Percentiles rank a stretch among this genome's conserved stretches.
phyloP scores from a whole-genome alignment of 371 early-diverging fungal genomes.

The Apophysomyces sp. region DNA sequence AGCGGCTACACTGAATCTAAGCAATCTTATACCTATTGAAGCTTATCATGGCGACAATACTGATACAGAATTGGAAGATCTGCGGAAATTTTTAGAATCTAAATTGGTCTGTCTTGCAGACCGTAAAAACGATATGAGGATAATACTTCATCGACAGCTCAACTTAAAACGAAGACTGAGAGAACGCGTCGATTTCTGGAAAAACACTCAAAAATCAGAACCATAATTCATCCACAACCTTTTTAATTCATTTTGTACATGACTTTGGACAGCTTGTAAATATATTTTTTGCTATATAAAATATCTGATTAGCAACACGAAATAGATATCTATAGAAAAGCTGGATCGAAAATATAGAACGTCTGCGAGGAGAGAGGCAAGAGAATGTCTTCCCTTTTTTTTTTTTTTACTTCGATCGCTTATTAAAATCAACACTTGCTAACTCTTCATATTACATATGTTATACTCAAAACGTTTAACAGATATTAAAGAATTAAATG shows the following conservation, averaged over 20 bases:
- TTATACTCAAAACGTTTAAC: no score
- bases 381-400: no score
- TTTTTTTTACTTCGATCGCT: no score
- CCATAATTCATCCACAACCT: not conserved
- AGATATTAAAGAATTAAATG: no score
- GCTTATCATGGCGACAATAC: constrained; percentile 35
- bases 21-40: constrained; percentile 49
- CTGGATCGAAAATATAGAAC: no score
- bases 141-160: constrained; percentile 41
- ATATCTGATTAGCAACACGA: no score
- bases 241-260: not conserved
- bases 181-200: constrained; percentile 40
- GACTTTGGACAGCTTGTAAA: not conserved
- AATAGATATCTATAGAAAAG: no score
- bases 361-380: no score
- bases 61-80: constrained; percentile 33
- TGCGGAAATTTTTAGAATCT: constrained; percentile 38
- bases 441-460: no score
- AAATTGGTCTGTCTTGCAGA: constrained; percentile 31
- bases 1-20: constrained; percentile 47
- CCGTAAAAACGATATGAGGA: constrained; percentile 39
- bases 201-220: constrained; percentile 18
- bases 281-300: no score
- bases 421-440: no score
- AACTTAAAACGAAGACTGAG: constrained; percentile 40